These are phyloP conservation scores for Coniochaeta ligniaria DNA, from an alignment of 2,329 filamentous ascomycete species.

Conservation along the genomic window DNA sequence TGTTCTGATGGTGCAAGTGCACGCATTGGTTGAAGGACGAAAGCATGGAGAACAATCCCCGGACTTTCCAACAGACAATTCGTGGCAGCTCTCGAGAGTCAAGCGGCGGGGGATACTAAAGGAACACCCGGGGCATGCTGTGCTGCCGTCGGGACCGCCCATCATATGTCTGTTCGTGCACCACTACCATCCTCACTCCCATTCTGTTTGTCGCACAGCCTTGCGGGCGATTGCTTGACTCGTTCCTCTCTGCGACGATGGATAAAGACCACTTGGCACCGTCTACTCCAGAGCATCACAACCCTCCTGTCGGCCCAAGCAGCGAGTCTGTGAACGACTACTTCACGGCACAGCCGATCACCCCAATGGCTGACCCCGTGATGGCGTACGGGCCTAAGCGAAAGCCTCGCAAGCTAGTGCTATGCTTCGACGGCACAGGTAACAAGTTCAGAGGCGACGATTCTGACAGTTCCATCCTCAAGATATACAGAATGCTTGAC, in stretches of 20 bases:
- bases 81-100: not conserved
- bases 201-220: not conserved
- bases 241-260: constrained; percentile 7
- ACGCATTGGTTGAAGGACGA: not conserved
- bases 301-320: not conserved
- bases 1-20: not conserved
- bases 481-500: constrained; percentile 65
- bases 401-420: constrained; percentile 39
- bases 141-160: not conserved
- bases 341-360: constrained; percentile 9
- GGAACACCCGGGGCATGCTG: not conserved
- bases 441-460: constrained; percentile 59
- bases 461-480: constrained; percentile 59
- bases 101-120: not conserved
- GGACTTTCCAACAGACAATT: not conserved
- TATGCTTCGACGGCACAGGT: constrained; percentile 58
- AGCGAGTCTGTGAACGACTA: constrained; percentile 3
- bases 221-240: not conserved
- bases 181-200: not conserved
- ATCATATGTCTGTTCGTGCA: not conserved
- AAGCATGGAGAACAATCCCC: not conserved
- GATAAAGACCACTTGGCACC: constrained; percentile 13
- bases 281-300: not conserved
- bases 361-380: constrained; percentile 1
- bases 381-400: constrained; percentile 4